Percentiles rank a stretch among this genome's conserved stretches.
These are phyloP conservation scores for Pseudopediastrum boryanum DNA, from an alignment of 139 green algal species.

Conservation along the genomic window DNA sequence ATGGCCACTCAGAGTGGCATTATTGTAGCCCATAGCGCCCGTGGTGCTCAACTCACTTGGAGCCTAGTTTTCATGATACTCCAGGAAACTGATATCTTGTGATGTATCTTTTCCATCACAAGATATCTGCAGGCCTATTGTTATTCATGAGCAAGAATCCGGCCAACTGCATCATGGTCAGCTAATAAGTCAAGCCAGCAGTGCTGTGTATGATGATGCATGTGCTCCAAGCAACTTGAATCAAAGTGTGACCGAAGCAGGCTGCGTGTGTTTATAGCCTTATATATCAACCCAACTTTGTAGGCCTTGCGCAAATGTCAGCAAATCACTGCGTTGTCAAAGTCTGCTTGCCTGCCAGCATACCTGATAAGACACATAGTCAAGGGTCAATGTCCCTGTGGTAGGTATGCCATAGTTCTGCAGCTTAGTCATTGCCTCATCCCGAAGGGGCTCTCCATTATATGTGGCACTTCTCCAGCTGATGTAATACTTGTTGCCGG, in stretches of 20 bases:
- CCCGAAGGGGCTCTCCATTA: background rate
- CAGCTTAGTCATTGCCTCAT: conserved; percentile 17
- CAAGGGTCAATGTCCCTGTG: conserved; percentile 14
- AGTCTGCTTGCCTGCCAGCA: background rate
- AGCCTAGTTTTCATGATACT: too few species aligned
- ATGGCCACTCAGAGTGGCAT: too few species aligned
- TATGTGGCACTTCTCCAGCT: conserved; percentile 30
- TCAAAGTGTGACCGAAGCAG: background rate
- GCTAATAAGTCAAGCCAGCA: background rate
- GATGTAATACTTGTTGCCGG: conserved; percentile 28
- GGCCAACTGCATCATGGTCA: conserved; percentile 1
- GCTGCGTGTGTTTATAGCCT: background rate
- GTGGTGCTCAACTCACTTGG: too few species aligned
- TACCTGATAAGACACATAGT: conserved; percentile 41
- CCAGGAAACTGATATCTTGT: too few species aligned
- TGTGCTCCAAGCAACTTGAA: background rate
- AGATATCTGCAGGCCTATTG: too few species aligned
- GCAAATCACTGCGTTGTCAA: background rate
- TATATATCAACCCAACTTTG: background rate
- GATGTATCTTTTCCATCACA: too few species aligned
- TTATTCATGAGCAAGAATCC: too few species aligned
- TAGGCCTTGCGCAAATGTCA: background rate
- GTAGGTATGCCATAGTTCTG: conserved; percentile 24
- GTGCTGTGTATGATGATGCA: background rate
- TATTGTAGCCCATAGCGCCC: too few species aligned